These are phyloP conservation scores for Ophiocordyceps polyrhachis-furcata DNA, from an alignment of 2,329 filamentous ascomycete genomes.

Conservation along the genomic window DNA sequence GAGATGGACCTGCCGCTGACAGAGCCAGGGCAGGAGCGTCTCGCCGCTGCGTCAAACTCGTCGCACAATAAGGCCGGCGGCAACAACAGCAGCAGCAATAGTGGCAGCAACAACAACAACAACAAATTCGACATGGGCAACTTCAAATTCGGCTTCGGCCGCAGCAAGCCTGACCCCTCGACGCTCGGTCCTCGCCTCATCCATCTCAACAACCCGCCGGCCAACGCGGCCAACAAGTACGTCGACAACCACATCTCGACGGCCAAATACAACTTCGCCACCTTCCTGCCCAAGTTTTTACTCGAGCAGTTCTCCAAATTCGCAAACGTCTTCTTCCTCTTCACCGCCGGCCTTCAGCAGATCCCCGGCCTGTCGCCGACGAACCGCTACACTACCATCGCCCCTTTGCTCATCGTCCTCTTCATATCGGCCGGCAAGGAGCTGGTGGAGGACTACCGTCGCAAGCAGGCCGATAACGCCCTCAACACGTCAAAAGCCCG, in stretches of 20 bases:
- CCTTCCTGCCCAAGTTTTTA: conserved; percentile 90
- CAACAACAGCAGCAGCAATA: conserved; percentile 7
- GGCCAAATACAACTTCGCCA: conserved; percentile 86
- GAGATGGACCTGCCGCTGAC: conserved; percentile 97
- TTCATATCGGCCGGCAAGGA: conserved; percentile 94
- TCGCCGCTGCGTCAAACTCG: conserved; percentile 4
- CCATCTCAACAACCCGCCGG: conserved; percentile 87
- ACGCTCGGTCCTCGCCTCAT: conserved; percentile 85
- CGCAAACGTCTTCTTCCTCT: conserved; percentile 98
- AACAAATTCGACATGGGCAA: conserved; percentile 51
- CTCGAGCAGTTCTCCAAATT: conserved; percentile 99
- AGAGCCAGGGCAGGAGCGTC: conserved; percentile 37
- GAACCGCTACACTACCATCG: conserved; percentile 90
- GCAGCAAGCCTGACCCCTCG: conserved; percentile 70
- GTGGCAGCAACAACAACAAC: conserved; percentile 24
- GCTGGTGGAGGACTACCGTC: conserved; percentile 77
- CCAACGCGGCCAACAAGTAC: conserved; percentile 78
- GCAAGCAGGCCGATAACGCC: conserved; percentile 69
- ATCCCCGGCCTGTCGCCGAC: conserved; percentile 91
- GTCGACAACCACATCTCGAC: conserved; percentile 95
- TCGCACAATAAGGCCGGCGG: too few species aligned
- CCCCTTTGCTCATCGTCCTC: conserved; percentile 75
- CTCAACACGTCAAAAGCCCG: conserved; percentile 77
- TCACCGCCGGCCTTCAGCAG: conserved; percentile 85
- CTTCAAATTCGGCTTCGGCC: conserved; percentile 86